Base-by-base conservation (phyloP, 768 basidiomycete genomes). In the Boletus reticuloceps region DNA sequence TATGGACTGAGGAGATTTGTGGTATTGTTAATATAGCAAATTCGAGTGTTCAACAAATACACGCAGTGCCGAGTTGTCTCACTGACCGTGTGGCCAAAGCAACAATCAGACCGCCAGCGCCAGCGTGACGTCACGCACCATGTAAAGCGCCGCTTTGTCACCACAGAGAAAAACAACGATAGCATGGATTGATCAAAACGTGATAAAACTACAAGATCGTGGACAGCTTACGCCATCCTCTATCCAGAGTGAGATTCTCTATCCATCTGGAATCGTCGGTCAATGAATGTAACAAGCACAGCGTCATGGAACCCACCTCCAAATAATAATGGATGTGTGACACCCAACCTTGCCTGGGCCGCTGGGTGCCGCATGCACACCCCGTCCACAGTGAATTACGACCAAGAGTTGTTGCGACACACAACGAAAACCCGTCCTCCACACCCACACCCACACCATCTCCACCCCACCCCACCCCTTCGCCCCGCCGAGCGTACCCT, bases 401-500 rank as follows among this genome's bases (percentile, higher is more conserved):
- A 48, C 37, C 29, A 29, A 56, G 50, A 29, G 19, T 32, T 47
- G 53, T 29, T 40, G 56, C 51, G 40, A 41, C 51, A 64, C 53
- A 46, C 53, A 46, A 32, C 43, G 40, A 42, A 51, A 48, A 25
- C 41, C 37, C 42, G 3, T 36, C 42, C 44, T 43, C 55, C 51
- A 36, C 19, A 31, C 50, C 56, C 46, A 50, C 51, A 29, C 8
- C 29, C 29, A 29, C 29, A 20, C 42, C 50, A 37, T 40, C 44
- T 19, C 42, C 54, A n/a, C 55, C 41, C 47, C 54, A n/a, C 55
- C 41, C 47, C 60, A 39, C 29, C 74, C 79, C 62, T 58, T 79
- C 78, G 60, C 86, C 83, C 82, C 86, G 72, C 88, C 80, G 74
- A 84, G 74, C 84, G 83, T 84, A 45, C 77, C 82, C 78, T 79